Conservation (phyloP, 2,329 filamentous ascomycete genomes). For the Verticillium nonalfalfae region DNA sequence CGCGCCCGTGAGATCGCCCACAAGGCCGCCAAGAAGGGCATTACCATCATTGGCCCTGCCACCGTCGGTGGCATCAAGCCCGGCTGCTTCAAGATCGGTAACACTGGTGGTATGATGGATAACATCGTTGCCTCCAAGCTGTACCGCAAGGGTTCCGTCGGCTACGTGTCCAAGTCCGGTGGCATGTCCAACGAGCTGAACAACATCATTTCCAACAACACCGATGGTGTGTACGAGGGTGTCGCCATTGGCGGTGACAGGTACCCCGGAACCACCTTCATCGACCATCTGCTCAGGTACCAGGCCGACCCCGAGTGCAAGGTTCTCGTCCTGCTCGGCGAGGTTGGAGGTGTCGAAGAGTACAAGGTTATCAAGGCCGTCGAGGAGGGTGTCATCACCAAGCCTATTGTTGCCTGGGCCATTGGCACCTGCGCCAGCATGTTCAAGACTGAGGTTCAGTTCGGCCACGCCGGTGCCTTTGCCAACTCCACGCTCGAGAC, state of each 20-base stretch:
- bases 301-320: constrained; percentile 97
- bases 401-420: constrained; percentile 98
- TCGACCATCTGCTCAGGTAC: constrained; percentile 95
- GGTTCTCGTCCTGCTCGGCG: constrained; percentile 90
- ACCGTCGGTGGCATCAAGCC: constrained; percentile 99
- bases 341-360: constrained; percentile 98
- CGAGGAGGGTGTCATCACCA: constrained; percentile 89
- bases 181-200: constrained; percentile 99
- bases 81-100: constrained; percentile 98
- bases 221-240: constrained; percentile 98
- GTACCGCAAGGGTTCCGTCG: constrained; percentile 97
- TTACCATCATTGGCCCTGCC: constrained; percentile 97
- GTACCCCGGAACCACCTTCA: constrained; percentile 98
- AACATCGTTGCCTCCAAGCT: constrained; percentile 99
- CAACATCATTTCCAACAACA: constrained; percentile 97
- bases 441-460: constrained; percentile 99
- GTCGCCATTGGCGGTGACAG: constrained; percentile 98
- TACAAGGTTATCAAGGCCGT: constrained; percentile 99
- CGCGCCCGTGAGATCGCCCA: constrained; percentile 97
- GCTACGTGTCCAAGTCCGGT: constrained; percentile 99
- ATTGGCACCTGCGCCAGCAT: constrained; percentile 99
- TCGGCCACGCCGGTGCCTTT: constrained; percentile 96
- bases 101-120: constrained; percentile 99
- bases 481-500: constrained; percentile 99
- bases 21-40: constrained; percentile 94